Percentiles rank a stretch among this genome's conserved stretches.
These are phyloP conservation scores for Auricularia sp. DNA, from an alignment of 768 basidiomycete species.

Conservation along the genomic window DNA sequence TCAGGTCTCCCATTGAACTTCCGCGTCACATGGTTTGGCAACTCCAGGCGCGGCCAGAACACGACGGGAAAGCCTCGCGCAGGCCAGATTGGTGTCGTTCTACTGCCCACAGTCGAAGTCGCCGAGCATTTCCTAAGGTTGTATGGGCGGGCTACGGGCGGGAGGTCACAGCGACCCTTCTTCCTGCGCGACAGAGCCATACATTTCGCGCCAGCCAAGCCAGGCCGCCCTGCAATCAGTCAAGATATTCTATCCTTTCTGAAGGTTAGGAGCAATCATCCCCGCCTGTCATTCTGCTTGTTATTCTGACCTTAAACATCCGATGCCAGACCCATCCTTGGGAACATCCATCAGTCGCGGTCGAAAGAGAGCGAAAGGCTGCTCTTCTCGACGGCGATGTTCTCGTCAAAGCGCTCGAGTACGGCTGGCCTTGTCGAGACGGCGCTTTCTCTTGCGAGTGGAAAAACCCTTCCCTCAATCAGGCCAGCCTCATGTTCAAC, in stretches of 20 bases:
- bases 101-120: background rate
- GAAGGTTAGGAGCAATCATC: background rate
- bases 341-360: background rate
- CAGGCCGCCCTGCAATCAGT: background rate
- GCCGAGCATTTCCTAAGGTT: background rate
- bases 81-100: background rate
- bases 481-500: background rate
- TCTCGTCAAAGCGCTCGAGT: constrained; percentile 35
- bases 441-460: constrained; percentile 48
- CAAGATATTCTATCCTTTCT: background rate
- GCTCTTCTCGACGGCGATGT: constrained; percentile 12
- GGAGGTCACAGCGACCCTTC: background rate
- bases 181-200: background rate
- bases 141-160: background rate
- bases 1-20: background rate
- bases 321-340: background rate
- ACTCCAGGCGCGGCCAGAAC: background rate
- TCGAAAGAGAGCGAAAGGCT: background rate
- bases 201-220: background rate
- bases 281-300: background rate
- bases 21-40: background rate
- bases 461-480: constrained; percentile 15
- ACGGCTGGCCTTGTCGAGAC: constrained; percentile 57
- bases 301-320: background rate
- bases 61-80: background rate